A percentile compares a stretch with the other conserved stretches of the same genome.
phyloP scores from a whole-genome alignment of 2,329 filamentous ascomycete species.

The Colletotrichum salicis region DNA sequence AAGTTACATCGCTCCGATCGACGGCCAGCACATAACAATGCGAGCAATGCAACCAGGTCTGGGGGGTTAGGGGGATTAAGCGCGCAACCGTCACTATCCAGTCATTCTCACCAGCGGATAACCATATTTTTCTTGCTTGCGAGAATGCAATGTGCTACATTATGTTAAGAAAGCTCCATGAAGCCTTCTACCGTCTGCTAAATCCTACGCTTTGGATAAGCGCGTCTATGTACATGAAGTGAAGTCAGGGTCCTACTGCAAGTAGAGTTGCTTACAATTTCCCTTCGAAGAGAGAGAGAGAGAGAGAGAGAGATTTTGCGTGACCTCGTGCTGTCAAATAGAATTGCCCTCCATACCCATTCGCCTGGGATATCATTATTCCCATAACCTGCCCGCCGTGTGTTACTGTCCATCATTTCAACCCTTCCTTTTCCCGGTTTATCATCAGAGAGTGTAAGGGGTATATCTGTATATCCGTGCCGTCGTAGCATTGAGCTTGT shows the following conservation, averaged over 20 bases:
- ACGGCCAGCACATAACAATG: background rate
- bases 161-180: background rate
- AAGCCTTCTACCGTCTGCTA: background rate
- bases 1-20: background rate
- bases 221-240: slow-evolving; percentile 26
- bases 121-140: background rate
- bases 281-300: background rate
- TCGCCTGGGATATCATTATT: background rate
- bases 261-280: background rate
- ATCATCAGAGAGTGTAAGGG: slow-evolving; percentile 22
- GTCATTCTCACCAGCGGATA: background rate
- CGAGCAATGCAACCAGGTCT: background rate
- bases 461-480: slow-evolving; percentile 26
- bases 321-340: background rate
- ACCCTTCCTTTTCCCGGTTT: background rate
- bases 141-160: background rate
- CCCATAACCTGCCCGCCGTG: background rate
- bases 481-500: slow-evolving; percentile 28
- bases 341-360: background rate
- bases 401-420: background rate
- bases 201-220: background rate
- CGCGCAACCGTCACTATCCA: background rate
- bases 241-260: slow-evolving; percentile 15
- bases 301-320: background rate
- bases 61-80: no score